A percentile compares a stretch with the other conserved stretches of the same genome.
Conservation (phyloP, 2,329 filamentous ascomycete genomes). For the Fonsecaea pedrosoi region DNA sequence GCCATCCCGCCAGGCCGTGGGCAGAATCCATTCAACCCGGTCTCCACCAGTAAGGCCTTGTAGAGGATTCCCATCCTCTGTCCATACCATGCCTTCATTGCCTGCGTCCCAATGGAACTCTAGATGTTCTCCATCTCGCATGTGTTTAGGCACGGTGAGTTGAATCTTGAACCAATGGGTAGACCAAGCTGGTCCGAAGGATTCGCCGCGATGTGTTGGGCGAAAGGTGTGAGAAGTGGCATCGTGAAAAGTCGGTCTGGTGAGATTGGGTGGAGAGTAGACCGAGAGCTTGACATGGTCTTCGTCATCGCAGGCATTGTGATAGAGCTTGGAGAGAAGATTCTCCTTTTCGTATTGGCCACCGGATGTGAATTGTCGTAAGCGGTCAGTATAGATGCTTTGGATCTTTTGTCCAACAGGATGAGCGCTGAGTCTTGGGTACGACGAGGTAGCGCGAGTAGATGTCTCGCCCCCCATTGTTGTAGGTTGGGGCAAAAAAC, state of each 20-base stretch:
- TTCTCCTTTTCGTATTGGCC: constrained; percentile 82
- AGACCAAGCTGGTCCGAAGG: constrained; percentile 93
- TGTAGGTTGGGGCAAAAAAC: neutral
- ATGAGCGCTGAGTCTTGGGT: constrained; percentile 58
- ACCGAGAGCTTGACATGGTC: constrained; percentile 83
- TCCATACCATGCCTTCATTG: constrained; percentile 95
- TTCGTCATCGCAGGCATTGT: constrained; percentile 70
- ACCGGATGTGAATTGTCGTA: constrained; percentile 80
- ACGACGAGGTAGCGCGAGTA: constrained; percentile 47
- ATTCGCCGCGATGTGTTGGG: constrained; percentile 74
- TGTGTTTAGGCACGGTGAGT: constrained; percentile 75
- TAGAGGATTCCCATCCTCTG: constrained; percentile 82
- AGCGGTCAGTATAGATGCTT: constrained; percentile 82
- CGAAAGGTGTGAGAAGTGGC: constrained; percentile 78
- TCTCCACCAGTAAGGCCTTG: constrained; percentile 94
- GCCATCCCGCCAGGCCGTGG: constrained; percentile 79
- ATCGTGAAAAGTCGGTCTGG: constrained; percentile 84
- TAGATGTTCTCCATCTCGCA: constrained; percentile 78
- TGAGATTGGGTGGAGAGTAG: constrained; percentile 80
- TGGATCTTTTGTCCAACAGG: constrained; percentile 80
- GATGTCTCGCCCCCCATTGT: constrained; percentile 50
- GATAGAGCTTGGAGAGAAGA: constrained; percentile 75
- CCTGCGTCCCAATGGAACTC: constrained; percentile 96
- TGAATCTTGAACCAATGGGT: constrained; percentile 96
- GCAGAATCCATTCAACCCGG: constrained; percentile 88